phyloP scores from a whole-genome alignment of 1,139 yeast genomes.

The Nematodospora anomalae region DNA sequence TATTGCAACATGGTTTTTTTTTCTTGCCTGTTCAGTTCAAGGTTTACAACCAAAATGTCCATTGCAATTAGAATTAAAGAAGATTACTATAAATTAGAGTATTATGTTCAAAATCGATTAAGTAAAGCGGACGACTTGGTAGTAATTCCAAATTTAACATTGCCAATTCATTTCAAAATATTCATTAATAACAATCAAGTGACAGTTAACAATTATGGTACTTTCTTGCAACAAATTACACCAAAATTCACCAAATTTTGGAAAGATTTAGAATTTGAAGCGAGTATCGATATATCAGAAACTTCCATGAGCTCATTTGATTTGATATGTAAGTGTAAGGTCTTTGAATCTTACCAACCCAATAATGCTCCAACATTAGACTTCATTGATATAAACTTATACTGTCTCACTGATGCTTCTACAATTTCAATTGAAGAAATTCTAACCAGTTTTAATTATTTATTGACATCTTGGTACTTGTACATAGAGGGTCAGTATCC shows the following conservation, averaged over 20 bases:
- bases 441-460: conserved; percentile 28
- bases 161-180: conserved; percentile 15
- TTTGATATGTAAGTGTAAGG: conserved; percentile 22
- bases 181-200: conserved; percentile 18
- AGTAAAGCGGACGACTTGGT: neutral
- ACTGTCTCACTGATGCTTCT: conserved; percentile 7
- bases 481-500: conserved; percentile 34
- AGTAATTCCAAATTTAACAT: conserved; percentile 9
- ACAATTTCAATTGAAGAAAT: conserved; percentile 15
- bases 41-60: conserved; percentile 11
- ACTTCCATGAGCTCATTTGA: conserved; percentile 12
- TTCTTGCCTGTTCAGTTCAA: too few relatives aligned
- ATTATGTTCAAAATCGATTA: neutral
- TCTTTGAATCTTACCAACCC: conserved; percentile 17
- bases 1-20: too few relatives aligned
- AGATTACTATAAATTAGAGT: conserved; percentile 17
- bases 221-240: conserved; percentile 14
- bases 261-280: conserved; percentile 19
- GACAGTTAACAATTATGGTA: conserved; percentile 13
- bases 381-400: conserved; percentile 1
- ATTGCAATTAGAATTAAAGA: conserved; percentile 12
- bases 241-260: conserved; percentile 17
- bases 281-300: conserved; percentile 14
- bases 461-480: conserved; percentile 29
- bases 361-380: neutral